These are phyloP conservation scores for Craterostigma plantagineum DNA, from an alignment of 257 asterid species.

Conservation along the genomic window DNA sequence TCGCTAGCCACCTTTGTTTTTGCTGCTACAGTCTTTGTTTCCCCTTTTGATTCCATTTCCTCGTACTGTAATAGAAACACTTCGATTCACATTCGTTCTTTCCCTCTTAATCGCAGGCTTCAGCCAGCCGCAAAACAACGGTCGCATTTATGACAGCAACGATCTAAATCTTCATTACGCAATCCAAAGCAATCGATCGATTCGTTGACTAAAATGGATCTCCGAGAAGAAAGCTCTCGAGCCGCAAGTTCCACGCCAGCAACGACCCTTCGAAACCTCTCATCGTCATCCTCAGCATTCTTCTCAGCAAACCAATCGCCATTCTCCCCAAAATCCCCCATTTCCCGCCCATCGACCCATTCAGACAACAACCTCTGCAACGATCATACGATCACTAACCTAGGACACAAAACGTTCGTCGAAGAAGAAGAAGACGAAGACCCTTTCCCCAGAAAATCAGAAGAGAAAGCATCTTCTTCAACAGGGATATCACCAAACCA, in stretches of 20 bases:
- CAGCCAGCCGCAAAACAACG: no score
- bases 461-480: conserved; percentile 1
- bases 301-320: conserved; percentile 94
- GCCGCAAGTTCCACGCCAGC: no score
- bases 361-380: conserved; percentile 13
- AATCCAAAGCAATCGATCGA: no score
- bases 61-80: no score
- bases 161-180: background rate
- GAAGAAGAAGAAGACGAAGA: no score
- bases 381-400: conserved; percentile 6
- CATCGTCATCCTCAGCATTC: conserved; percentile 85
- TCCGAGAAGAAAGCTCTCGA: conserved; percentile 40
- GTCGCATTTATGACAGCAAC: no score
- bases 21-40: no score
- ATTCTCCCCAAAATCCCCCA: conserved; percentile 53
- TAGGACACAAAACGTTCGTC: conserved; percentile 15
- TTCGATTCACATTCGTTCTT: no score
- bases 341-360: conserved; percentile 15
- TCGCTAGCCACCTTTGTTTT: no score
- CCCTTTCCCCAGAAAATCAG: conserved; percentile 14
- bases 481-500: conserved; percentile 12
- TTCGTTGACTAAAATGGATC: conserved; percentile 51
- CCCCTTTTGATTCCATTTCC: no score
- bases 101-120: no score
- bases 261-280: conserved; percentile 57